phyloP scores from a whole-genome alignment of 2,329 filamentous ascomycete species.

The Biscogniauxia sp. region DNA sequence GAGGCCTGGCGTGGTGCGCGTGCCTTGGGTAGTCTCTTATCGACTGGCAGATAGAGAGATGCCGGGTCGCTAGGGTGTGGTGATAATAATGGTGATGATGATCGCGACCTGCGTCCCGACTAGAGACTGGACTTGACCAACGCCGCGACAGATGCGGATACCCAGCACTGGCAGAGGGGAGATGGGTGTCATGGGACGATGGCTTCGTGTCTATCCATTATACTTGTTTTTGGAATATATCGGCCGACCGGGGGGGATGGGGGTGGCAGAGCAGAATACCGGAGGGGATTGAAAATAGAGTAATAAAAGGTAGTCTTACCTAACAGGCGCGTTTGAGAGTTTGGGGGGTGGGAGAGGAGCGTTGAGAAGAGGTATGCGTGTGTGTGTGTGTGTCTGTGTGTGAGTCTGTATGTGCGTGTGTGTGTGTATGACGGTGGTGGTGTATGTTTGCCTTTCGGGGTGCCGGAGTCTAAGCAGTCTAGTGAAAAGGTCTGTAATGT shows the following conservation, averaged over 20 bases:
- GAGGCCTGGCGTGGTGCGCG: not conserved
- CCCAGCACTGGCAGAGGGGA: slow-evolving; percentile 2
- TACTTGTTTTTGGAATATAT: slow-evolving; percentile 18
- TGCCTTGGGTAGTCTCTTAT: not conserved
- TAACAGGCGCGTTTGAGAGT: slow-evolving; percentile 25
- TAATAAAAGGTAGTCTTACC: slow-evolving; percentile 24
- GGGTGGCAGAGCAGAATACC: slow-evolving; percentile 10
- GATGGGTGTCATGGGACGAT: slow-evolving; percentile 28
- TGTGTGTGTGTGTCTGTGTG: not conserved
- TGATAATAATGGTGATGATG: not conserved
- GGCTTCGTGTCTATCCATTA: slow-evolving; percentile 23
- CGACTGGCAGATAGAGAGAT: too few relatives aligned
- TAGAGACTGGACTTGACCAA: slow-evolving; percentile 9
- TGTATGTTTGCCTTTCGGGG: not conserved
- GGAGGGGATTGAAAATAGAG: slow-evolving; percentile 15
- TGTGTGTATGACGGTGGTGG: not conserved
- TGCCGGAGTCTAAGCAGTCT: not conserved
- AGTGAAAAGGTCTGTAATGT: not conserved
- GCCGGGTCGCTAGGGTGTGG: not conserved
- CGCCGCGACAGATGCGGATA: slow-evolving; percentile 16
- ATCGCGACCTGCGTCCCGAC: not conserved
- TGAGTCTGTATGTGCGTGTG: not conserved
- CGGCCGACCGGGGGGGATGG: slow-evolving; percentile 10
- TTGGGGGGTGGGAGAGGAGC: slow-evolving; percentile 16
- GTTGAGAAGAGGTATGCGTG: slow-evolving; percentile 10